These are phyloP conservation scores for Trichosporon sp. DNA, from an alignment of 1,284 basidiomycete species.

Conservation along the genomic window DNA sequence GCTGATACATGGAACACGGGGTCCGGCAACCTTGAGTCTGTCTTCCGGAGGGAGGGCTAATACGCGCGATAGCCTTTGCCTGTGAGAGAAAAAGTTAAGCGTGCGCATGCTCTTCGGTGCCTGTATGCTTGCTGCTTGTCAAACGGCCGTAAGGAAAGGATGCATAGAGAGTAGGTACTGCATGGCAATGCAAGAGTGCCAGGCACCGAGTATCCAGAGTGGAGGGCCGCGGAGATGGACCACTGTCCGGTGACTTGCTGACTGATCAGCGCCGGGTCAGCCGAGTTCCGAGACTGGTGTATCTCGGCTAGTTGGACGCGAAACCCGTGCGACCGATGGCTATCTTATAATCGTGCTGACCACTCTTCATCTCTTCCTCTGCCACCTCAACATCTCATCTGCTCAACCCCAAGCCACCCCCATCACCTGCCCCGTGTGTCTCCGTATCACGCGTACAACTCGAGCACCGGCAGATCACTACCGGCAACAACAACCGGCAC, in stretches of 20 bases:
- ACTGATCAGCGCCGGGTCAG: not conserved
- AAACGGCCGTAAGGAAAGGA: too few species aligned
- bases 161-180: too few species aligned
- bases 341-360: not conserved
- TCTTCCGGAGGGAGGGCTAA: not conserved
- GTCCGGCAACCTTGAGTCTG: slow-evolving; percentile 7
- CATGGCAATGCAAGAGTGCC: not conserved
- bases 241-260: not conserved
- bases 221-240: not conserved
- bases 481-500: not conserved
- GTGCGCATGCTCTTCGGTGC: not conserved
- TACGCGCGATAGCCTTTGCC: not conserved
- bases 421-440: too few species aligned
- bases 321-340: not conserved
- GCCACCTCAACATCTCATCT: too few species aligned
- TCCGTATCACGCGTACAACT: too few species aligned
- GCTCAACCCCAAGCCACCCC: too few species aligned
- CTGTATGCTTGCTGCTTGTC: not conserved
- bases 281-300: not conserved
- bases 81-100: not conserved
- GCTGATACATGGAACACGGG: slow-evolving; percentile 3
- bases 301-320: not conserved
- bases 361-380: not conserved
- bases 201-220: not conserved
- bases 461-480: not conserved